A percentile compares a stretch with the other conserved stretches of the same genome.
These are phyloP conservation scores for Mangifera indica DNA, from an alignment of 345 rosid species.

Conservation along the genomic window DNA sequence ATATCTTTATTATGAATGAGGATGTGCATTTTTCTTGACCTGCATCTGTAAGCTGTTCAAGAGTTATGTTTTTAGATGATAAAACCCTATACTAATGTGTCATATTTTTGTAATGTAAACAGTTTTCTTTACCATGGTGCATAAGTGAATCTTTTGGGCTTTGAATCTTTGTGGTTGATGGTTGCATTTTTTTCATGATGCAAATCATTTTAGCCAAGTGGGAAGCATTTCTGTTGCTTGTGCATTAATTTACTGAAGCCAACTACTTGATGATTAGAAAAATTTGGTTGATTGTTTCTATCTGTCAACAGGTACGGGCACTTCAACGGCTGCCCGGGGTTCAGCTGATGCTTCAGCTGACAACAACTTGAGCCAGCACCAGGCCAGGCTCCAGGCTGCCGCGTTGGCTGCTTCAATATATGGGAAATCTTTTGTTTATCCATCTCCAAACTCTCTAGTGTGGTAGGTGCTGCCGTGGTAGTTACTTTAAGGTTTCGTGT, in stretches of 20 bases:
- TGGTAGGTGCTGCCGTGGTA: slow-evolving; percentile 47
- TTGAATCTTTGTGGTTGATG: background rate
- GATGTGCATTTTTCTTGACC: too few species aligned
- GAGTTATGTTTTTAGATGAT: too few species aligned
- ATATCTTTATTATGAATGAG: too few species aligned
- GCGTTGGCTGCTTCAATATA: slow-evolving; percentile 77
- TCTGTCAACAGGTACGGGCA: slow-evolving; percentile 43
- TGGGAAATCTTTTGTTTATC: slow-evolving; percentile 78
- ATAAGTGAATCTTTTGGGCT: background rate
- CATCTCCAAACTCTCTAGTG: slow-evolving; percentile 58
- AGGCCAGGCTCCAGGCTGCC: slow-evolving; percentile 83
- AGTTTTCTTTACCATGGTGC: too few species aligned
- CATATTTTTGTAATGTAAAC: too few species aligned
- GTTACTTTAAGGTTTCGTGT: background rate
- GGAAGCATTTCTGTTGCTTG: background rate
- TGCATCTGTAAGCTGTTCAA: too few species aligned
- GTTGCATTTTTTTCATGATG: background rate
- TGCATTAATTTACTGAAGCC: slow-evolving; percentile 5
- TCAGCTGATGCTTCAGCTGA: slow-evolving; percentile 25
- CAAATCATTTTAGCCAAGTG: slow-evolving; percentile 1
- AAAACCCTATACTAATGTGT: too few species aligned
- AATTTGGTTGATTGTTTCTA: slow-evolving; percentile 17
- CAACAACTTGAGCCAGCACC: slow-evolving; percentile 53
- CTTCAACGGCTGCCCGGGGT: slow-evolving; percentile 45
- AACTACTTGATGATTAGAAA: slow-evolving; percentile 2